Evolutionary conservation across 345 rosid genomes (phyloP).

Genomic region (Gossypioides kirkii): DNA sequence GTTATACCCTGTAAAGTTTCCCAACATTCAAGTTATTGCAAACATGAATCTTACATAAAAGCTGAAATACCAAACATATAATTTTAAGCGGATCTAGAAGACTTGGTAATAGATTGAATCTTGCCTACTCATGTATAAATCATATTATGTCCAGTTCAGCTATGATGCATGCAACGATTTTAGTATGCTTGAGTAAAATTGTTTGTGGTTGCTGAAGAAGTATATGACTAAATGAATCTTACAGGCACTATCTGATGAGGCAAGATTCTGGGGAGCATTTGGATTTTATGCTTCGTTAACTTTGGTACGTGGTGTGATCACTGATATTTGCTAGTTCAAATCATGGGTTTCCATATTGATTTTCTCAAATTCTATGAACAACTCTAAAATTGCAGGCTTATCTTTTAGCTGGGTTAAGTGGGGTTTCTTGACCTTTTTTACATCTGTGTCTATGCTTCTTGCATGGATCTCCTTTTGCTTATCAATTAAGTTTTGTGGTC

Average conservation of each 20-base stretch:
- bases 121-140: not conserved
- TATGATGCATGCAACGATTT: not conserved
- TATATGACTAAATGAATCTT: conserved; percentile 19
- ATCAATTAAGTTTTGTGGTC: conserved; percentile 42
- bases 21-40: not conserved
- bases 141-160: not conserved
- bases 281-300: conserved; percentile 69
- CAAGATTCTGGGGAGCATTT: conserved; percentile 98
- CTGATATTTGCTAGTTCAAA: not conserved
- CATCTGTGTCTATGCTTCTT: conserved; percentile 64
- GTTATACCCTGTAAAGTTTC: conserved; percentile 8
- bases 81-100: not conserved
- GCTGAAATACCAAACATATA: not conserved
- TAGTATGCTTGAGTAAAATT: not conserved
- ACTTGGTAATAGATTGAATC: not conserved
- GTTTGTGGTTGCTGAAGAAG: not conserved
- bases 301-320: conserved; percentile 45
- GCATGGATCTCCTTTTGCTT: conserved; percentile 69
- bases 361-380: not conserved
- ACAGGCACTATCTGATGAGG: conserved; percentile 70
- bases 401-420: conserved; percentile 69
- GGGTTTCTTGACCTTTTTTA: conserved; percentile 76
- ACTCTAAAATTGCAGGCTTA: conserved; percentile 58
- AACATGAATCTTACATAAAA: not conserved
- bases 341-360: not conserved